A percentile compares a stretch with the other conserved stretches of the same genome.
Evolutionary conservation across 192 early-diverging fungal species (phyloP).

Genomic region (Dissophora ornata): DNA sequence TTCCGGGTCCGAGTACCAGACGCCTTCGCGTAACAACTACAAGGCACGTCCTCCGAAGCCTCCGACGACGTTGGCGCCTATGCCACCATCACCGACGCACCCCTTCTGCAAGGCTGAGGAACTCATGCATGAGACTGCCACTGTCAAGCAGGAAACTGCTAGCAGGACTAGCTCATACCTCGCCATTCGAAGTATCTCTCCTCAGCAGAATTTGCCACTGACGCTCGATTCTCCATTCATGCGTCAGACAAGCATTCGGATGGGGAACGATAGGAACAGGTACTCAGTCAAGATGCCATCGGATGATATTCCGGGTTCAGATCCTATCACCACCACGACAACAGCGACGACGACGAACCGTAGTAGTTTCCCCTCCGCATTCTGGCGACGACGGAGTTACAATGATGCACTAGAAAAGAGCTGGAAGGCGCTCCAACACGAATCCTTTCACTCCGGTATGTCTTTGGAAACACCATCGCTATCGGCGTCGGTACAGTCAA

Average conservation of each 20-base stretch:
- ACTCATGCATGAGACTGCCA: background rate
- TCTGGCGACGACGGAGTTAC: constrained; percentile 41
- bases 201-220: constrained; percentile 6
- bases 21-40: constrained; percentile 32
- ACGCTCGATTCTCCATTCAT: constrained; percentile 39
- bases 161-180: constrained; percentile 19
- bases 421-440: constrained; percentile 22
- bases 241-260: constrained; percentile 43
- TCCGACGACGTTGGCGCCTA: constrained; percentile 16
- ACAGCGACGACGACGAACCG: too few species aligned
- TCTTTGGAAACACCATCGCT: background rate
- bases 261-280: constrained; percentile 36
- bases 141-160: background rate
- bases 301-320: constrained; percentile 9
- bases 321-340: too few species aligned
- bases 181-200: constrained; percentile 22
- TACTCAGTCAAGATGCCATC: constrained; percentile 48
- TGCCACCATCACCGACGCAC: constrained; percentile 22
- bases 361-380: constrained; percentile 1
- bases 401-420: constrained; percentile 31
- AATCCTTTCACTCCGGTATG: background rate
- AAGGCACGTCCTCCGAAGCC: constrained; percentile 31
- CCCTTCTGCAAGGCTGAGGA: constrained; percentile 8
- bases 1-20: constrained; percentile 11
- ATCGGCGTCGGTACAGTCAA: constrained; percentile 12